phyloP scores from a whole-genome alignment of 352 stramenopile genomes.

The Phytopythium litorale region DNA sequence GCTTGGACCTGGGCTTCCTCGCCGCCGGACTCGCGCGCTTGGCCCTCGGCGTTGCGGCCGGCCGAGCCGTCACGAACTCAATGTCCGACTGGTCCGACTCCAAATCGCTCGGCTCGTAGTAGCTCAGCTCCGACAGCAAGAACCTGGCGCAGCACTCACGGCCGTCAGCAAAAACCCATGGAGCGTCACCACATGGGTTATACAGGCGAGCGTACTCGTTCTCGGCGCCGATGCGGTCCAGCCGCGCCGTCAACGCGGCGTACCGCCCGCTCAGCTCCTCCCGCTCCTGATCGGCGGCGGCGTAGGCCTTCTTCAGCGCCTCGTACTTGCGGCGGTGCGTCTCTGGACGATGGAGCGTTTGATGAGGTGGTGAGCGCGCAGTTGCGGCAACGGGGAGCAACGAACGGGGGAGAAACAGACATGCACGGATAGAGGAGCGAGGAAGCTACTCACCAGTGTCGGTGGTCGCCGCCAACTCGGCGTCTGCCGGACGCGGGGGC shows the following conservation, averaged over 20 bases:
- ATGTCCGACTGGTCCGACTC: constrained; percentile 45
- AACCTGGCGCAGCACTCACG: constrained; percentile 27
- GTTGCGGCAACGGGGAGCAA: background rate
- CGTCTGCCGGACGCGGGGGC: background rate
- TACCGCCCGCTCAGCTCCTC: constrained; percentile 14
- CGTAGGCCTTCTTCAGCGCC: constrained; percentile 4
- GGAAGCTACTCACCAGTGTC: background rate
- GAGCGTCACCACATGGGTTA: background rate
- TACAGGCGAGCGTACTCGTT: constrained; percentile 24
- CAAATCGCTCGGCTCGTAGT: constrained; percentile 39
- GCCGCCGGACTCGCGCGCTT: background rate
- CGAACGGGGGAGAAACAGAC: background rate
- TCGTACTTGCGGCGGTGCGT: constrained; percentile 3
- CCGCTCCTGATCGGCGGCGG: constrained; percentile 19
- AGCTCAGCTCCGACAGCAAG: constrained; percentile 31
- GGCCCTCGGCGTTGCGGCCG: background rate
- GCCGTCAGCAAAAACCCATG: background rate
- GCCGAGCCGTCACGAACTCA: constrained; percentile 12
- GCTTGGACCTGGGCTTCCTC: constrained; percentile 8
- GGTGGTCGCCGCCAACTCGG: background rate
- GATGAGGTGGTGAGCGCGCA: background rate
- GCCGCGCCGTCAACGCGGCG: constrained; percentile 9
- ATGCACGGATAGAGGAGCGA: background rate
- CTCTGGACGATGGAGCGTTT: background rate
- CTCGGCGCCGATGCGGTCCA: constrained; percentile 23